Conservation (phyloP, 495 filamentous ascomycete genomes). For the Penicillium tannophilum region DNA sequence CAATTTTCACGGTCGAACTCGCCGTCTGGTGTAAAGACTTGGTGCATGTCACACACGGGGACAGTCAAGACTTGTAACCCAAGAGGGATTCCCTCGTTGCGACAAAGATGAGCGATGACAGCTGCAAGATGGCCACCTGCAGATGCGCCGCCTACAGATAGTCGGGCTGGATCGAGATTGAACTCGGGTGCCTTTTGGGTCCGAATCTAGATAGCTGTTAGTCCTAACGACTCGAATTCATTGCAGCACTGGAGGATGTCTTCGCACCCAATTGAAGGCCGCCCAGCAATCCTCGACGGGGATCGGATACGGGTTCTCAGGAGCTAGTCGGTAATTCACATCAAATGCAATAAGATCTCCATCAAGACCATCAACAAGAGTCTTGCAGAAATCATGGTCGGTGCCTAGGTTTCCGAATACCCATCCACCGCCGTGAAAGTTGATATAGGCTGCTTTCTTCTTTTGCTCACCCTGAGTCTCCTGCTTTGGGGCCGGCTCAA, state of each 20-base stretch:
- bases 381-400: slow-evolving; percentile 44
- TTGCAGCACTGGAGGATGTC: background rate
- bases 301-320: slow-evolving; percentile 39
- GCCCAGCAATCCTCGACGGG: slow-evolving; percentile 42
- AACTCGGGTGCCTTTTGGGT: slow-evolving; percentile 35
- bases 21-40: slow-evolving; percentile 36
- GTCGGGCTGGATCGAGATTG: slow-evolving; percentile 33
- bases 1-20: slow-evolving; percentile 37
- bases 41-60: slow-evolving; percentile 40
- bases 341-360: slow-evolving; percentile 43
- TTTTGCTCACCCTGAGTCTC: slow-evolving; percentile 32
- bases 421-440: slow-evolving; percentile 46
- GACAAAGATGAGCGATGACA: slow-evolving; percentile 39
- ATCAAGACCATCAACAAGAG: slow-evolving; percentile 36
- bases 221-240: background rate
- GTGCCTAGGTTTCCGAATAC: slow-evolving; percentile 37
- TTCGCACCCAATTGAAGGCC: slow-evolving; percentile 44
- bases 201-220: slow-evolving; percentile 28
- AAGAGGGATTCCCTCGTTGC: slow-evolving; percentile 36
- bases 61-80: slow-evolving; percentile 40
- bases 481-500: slow-evolving; percentile 35
- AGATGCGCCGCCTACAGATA: slow-evolving; percentile 40
- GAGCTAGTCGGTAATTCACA: slow-evolving; percentile 42
- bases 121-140: slow-evolving; percentile 44
- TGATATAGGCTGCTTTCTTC: slow-evolving; percentile 41